Evolutionary conservation across 2,329 filamentous ascomycete genomes (phyloP).

Genomic region (Colletotrichum ledebouriae): DNA sequence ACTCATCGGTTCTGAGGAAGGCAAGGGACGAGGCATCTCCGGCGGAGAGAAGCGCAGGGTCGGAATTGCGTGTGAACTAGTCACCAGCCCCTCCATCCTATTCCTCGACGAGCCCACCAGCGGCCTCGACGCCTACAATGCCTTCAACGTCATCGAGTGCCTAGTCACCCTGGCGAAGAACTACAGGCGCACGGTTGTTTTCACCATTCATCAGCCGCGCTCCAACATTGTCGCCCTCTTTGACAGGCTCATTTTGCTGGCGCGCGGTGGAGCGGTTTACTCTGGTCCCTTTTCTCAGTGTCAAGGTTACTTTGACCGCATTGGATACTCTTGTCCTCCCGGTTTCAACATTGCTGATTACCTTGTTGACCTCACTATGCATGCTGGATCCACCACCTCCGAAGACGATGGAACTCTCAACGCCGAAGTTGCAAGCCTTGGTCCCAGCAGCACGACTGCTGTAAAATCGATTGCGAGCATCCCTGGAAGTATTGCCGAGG

Average conservation of each 20-base stretch:
- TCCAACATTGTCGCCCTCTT: slow-evolving; percentile 99
- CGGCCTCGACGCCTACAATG: slow-evolving; percentile 95
- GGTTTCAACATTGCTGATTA: slow-evolving; percentile 99
- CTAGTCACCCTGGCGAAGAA: slow-evolving; percentile 94
- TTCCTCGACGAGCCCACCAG: slow-evolving; percentile 98
- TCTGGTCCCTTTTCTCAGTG: slow-evolving; percentile 91
- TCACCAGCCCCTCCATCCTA: slow-evolving; percentile 96
- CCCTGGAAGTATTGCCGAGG: slow-evolving; percentile 79
- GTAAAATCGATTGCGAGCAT: slow-evolving; percentile 92
- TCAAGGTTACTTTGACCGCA: slow-evolving; percentile 90
- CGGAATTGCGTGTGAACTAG: slow-evolving; percentile 96
- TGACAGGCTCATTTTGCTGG: slow-evolving; percentile 91
- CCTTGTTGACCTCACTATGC: slow-evolving; percentile 97
- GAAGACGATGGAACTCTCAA: slow-evolving; percentile 69
- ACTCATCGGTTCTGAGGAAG: slow-evolving; percentile 95
- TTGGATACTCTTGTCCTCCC: slow-evolving; percentile 92
- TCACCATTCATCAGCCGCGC: slow-evolving; percentile 97
- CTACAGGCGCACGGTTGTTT: slow-evolving; percentile 96
- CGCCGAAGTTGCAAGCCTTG: slow-evolving; percentile 74
- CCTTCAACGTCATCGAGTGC: slow-evolving; percentile 97
- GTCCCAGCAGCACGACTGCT: slow-evolving; percentile 87
- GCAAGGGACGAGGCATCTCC: slow-evolving; percentile 93
- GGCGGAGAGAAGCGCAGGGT: slow-evolving; percentile 97
- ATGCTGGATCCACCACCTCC: slow-evolving; percentile 76
- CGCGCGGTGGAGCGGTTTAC: slow-evolving; percentile 90